Evolutionary conservation across 2,329 filamentous ascomycete genomes (phyloP), one percentile per base, ranked within the genome.

Genomic region (Cladosporium sp.): DNA sequence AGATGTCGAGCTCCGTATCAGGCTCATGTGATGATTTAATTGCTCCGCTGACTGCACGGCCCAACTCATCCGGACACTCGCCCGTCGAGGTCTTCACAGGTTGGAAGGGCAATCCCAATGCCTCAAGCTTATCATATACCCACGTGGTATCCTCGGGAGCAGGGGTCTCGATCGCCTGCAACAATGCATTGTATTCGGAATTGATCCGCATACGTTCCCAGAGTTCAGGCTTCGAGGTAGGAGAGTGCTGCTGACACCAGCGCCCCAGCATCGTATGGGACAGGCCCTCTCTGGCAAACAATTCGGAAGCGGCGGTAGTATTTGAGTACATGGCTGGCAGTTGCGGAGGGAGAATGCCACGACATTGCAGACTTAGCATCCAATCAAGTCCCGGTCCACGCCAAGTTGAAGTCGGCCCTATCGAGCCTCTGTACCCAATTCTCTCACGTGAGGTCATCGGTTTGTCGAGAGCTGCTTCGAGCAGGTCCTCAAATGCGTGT

Each of bases 401-500:
- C 61, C 67, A 70, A 4, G 74, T 72, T 5, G 74, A 74, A 11
- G 65, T 59, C 18, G 49, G 59, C 1, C 69, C 69, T 30, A 67
- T 57, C 0, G 71, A 71, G 21, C 47, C 44, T 3, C 73, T 65
- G 32, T 65, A 54, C 14, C 72, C 72, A 11, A 68, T 62, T 32
- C 65, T 67, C 54, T 73, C 68, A 4, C 52, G 55, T 2, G 71
- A 71, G 0, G 59, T 63, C 73, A 76, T 74, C 2, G 74, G 73
- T 67, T 76, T 77, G 55, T 74, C 76, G 2, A 78, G 67, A 3
- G 74, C 77, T 2, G 84, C 77, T 58, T 80, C 80, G 18, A 88
- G 69, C 11, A 88, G 79, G 70, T 89, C 86, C 70, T 88, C 85
- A 69, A 87, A 88, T 0, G 86, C 86, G 60, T 84, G 82, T 18